Evolutionary conservation across 75 land plant genomes (phyloP).

Genomic region (Ceratopteris richardii): DNA sequence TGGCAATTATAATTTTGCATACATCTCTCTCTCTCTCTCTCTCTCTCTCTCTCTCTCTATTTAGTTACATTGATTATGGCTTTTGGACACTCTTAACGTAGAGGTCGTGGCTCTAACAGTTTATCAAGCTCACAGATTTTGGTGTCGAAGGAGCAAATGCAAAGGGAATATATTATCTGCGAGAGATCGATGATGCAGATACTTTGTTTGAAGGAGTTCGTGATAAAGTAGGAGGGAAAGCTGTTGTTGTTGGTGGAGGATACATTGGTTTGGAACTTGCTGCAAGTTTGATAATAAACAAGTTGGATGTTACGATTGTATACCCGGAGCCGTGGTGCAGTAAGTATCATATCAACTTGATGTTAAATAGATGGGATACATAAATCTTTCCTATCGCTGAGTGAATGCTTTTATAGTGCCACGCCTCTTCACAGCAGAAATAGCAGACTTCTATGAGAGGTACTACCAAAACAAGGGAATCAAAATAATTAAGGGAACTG

Average conservation of each 20-base stretch:
- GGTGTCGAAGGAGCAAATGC: slow-evolving; percentile 91
- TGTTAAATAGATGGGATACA: not conserved
- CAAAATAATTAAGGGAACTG: slow-evolving; percentile 80
- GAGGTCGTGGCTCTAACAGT: slow-evolving; percentile 31
- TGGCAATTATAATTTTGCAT: no score
- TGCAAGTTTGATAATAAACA: slow-evolving; percentile 66
- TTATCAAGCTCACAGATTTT: slow-evolving; percentile 76
- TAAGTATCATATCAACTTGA: slow-evolving; percentile 43
- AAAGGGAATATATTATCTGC: slow-evolving; percentile 79
- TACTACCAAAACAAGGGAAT: slow-evolving; percentile 77
- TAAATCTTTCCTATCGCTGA: slow-evolving; percentile 3
- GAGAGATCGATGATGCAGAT: slow-evolving; percentile 95
- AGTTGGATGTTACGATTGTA: slow-evolving; percentile 87
- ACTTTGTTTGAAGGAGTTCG: slow-evolving; percentile 60
- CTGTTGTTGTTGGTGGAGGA: slow-evolving; percentile 93
- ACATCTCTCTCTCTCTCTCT: no score
- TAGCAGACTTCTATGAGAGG: slow-evolving; percentile 92
- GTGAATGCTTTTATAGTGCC: slow-evolving; percentile 71
- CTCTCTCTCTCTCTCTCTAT: no score
- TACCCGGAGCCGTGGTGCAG: slow-evolving; percentile 99
- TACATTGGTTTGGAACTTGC: slow-evolving; percentile 96
- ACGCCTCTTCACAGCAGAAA: slow-evolving; percentile 77
- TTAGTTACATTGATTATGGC: no score
- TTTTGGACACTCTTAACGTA: no score
- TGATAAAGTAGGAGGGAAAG: slow-evolving; percentile 61